Evolutionary conservation across 495 filamentous ascomycete species (phyloP).

Genomic region (Trypethelium eluteriae): DNA sequence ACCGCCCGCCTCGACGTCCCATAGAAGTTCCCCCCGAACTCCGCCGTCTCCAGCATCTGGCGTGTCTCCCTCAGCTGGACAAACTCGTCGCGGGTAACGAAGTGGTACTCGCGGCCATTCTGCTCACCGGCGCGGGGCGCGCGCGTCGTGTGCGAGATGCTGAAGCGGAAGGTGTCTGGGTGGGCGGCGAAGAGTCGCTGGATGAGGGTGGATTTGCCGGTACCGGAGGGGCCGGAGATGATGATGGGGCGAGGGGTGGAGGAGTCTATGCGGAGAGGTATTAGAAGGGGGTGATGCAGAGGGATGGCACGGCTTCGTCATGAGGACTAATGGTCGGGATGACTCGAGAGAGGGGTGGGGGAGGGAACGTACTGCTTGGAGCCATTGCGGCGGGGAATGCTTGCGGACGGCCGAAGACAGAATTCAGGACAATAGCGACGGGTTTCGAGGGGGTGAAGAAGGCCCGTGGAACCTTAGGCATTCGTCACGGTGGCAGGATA

Average conservation of each 20-base stretch:
- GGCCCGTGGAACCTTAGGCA: neutral
- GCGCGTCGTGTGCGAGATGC: constrained; percentile 81
- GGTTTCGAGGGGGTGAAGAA: neutral
- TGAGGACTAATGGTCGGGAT: neutral
- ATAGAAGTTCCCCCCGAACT: constrained; percentile 82
- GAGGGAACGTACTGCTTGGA: neutral
- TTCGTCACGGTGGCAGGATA: neutral
- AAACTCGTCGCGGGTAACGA: constrained; percentile 62
- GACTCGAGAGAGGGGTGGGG: neutral
- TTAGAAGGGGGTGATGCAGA: too few relatives aligned
- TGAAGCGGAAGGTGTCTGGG: constrained; percentile 71
- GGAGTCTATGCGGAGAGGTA: too few relatives aligned
- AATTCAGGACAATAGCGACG: neutral
- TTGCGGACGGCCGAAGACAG: neutral
- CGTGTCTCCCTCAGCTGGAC: constrained; percentile 55
- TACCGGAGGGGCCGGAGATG: constrained; percentile 76
- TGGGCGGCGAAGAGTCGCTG: constrained; percentile 59
- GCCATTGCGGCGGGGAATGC: neutral
- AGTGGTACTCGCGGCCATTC: constrained; percentile 76
- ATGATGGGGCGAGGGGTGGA: constrained; percentile 56
- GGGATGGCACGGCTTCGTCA: neutral
- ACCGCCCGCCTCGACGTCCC: constrained; percentile 75
- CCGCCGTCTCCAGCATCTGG: constrained; percentile 82
- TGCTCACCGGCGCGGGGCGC: constrained; percentile 66
- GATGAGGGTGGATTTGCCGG: constrained; percentile 83